Percentiles rank a stretch among this genome's conserved stretches.
phyloP scores from a whole-genome alignment of 768 basidiomycete species.

The Psilocybe cyanescens region DNA sequence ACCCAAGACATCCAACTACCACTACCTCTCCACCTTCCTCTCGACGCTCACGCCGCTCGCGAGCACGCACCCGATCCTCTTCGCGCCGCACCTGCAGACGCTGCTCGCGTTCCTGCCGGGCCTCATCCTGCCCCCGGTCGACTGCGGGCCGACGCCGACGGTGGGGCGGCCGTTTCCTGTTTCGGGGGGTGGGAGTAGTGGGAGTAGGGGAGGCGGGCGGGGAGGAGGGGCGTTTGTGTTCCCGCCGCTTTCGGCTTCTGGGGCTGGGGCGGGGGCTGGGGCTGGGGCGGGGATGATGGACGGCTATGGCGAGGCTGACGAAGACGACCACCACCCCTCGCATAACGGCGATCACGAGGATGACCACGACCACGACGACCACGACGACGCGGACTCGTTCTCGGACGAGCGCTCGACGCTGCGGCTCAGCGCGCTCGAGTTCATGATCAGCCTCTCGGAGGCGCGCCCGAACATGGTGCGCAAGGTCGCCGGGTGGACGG shows the following conservation, averaged over 20 bases:
- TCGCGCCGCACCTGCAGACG: conserved; percentile 69
- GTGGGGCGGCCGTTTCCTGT: conserved; percentile 48
- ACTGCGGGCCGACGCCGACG: conserved; percentile 55
- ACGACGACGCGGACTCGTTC: conserved; percentile 35
- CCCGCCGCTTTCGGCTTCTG: conserved; percentile 35
- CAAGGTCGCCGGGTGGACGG: conserved; percentile 72
- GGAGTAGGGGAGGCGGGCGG: neutral
- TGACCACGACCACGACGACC: conserved; percentile 43
- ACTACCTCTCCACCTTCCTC: conserved; percentile 67
- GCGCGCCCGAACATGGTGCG: conserved; percentile 71
- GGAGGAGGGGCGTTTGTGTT: conserved; percentile 42
- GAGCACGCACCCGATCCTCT: conserved; percentile 68
- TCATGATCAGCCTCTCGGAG: conserved; percentile 84
- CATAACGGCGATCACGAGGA: conserved; percentile 24
- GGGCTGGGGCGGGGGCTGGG: conserved; percentile 27
- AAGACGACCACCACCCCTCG: conserved; percentile 10
- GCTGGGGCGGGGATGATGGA: neutral
- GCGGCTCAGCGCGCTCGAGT: conserved; percentile 76
- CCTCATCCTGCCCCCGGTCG: conserved; percentile 64
- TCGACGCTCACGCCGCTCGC: conserved; percentile 73
- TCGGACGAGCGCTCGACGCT: conserved; percentile 73
- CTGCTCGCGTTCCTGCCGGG: conserved; percentile 73
- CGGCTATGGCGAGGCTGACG: conserved; percentile 14
- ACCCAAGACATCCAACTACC: conserved; percentile 37
- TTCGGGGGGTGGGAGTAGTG: conserved; percentile 19